Base-by-base conservation (phyloP, 257 asterid genomes). In the Paulownia fortunei region DNA sequence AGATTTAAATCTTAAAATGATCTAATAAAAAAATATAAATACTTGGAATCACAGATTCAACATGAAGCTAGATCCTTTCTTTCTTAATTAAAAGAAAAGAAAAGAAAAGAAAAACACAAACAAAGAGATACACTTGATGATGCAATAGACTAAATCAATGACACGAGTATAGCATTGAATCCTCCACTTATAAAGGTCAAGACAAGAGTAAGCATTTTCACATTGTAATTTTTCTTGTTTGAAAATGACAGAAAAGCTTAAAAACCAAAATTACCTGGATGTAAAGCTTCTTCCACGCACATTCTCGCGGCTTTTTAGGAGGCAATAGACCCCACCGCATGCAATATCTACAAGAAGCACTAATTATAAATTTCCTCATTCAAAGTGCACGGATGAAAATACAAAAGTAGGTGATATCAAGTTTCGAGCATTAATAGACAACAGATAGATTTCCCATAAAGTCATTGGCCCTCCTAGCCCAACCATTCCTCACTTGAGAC, bases 281-380 rank as follows among this genome's bases (percentile, higher is more conserved):
- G 78, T 87, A 87, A 42, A 87, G 91, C 81, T 79, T 92, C 87
- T 95, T 95, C 99, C 99, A 95, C 74, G 99, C 96, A 82, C 90
- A 87, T 79, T 90, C 98, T 46, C 98, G 87, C n/a, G 86, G 88
- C 82, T 82, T 94, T 76, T 89, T 88, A 30, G 91, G 89, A 36
- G 90, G 91, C 88, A 90, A 79, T 27, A 92, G 83, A 79, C 99
- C 98, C 99, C 99, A 94, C 70, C 99, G 86, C 92, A 94, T 84
- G 74, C 90, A 84, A 79, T 92, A 94, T 62, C 91, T 87, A 79
- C 78, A 76, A 19, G 65, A 72, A 79, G 72, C 55, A 79, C 19
- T 1, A 37, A 27, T 37, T 42, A 52, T 81, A 79, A 63, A 44
- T 34, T 46, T 76, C 44, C 41, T 15, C 9, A 0, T 24, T 39